Conservation (phyloP, 495 filamentous ascomycete genomes). For the Rostrohypoxylon terebratum region DNA sequence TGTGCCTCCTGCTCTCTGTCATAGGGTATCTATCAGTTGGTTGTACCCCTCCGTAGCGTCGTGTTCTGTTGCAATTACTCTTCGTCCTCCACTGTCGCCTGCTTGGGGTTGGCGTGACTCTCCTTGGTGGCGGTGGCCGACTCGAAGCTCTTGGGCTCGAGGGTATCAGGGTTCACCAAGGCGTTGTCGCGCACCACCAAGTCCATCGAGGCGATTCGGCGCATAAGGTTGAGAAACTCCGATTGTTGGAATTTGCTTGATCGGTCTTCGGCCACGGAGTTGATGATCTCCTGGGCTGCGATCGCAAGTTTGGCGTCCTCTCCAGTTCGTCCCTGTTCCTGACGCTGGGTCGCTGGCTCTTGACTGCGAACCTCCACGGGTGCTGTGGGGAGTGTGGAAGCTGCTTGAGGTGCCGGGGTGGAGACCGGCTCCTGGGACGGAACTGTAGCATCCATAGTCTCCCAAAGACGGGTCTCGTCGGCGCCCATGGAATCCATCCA, state of each 20-base stretch:
- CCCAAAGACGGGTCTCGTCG: neutral
- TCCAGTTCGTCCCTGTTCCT: neutral
- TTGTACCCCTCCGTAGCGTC: no score
- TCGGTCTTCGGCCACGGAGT: slow-evolving; percentile 52
- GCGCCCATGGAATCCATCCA: neutral
- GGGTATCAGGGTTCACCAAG: slow-evolving; percentile 48
- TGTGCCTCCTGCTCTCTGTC: neutral
- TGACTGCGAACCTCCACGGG: neutral
- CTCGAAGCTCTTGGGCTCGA: neutral
- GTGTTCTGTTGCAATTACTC: neutral
- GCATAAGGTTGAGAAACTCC: slow-evolving; percentile 58
- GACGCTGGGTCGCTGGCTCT: neutral
- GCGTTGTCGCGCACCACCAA: slow-evolving; percentile 55
- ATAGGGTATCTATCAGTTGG: neutral
- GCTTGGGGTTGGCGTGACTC: neutral
- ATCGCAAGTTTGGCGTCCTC: slow-evolving; percentile 51
- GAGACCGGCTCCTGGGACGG: neutral
- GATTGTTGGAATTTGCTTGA: slow-evolving; percentile 61
- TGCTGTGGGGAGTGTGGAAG: neutral
- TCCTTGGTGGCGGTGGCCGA: neutral
- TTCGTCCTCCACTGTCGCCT: neutral
- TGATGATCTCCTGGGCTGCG: slow-evolving; percentile 55
- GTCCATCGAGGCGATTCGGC: slow-evolving; percentile 53
- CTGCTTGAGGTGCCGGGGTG: neutral
- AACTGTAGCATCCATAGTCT: neutral